Conservation (phyloP, 2,329 filamentous ascomycete genomes). For the Fusarium xylarioides region DNA sequence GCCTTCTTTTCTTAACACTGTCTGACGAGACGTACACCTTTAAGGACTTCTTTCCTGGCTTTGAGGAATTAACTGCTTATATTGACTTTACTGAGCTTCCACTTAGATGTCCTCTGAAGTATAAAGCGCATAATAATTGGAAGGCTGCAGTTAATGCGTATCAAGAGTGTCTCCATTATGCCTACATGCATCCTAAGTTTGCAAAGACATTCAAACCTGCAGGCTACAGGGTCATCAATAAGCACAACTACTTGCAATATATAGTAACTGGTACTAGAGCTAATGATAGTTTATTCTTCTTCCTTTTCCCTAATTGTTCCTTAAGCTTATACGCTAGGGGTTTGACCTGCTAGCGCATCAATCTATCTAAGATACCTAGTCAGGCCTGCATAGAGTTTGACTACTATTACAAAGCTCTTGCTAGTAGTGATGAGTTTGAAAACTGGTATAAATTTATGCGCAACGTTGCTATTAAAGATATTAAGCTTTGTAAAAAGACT, state of each 20-base stretch:
- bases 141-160: neutral
- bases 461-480: neutral
- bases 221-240: neutral
- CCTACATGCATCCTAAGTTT: neutral
- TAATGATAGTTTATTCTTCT: neutral
- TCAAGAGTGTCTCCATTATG: neutral
- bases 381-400: neutral
- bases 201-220: neutral
- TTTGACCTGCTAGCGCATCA: neutral
- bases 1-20: neutral
- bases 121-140: neutral
- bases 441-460: neutral
- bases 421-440: neutral
- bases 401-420: neutral
- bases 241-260: neutral
- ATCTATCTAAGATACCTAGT: neutral
- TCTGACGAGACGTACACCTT: neutral
- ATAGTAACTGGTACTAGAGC: accelerated
- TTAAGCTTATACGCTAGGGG: neutral
- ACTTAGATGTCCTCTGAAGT: neutral
- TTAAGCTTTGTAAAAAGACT: neutral
- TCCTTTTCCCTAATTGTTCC: neutral
- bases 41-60: neutral
- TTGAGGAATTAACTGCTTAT: neutral
- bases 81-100: neutral